Percentiles rank a stretch among this genome's conserved stretches.
Conservation (phyloP, 2,329 filamentous ascomycete genomes). For the Laburnicola sp. region DNA sequence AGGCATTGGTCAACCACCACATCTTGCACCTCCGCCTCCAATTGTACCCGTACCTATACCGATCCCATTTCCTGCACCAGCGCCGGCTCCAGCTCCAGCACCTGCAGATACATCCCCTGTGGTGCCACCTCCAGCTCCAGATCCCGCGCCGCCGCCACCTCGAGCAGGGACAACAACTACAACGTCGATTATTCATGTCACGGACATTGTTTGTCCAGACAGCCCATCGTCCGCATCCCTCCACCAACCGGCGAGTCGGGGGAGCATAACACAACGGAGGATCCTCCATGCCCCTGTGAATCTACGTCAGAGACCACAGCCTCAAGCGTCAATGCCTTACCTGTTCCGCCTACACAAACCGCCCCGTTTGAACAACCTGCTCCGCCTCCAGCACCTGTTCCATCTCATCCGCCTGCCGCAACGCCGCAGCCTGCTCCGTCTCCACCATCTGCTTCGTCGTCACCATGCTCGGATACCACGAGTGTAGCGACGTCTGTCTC, state of each 20-base stretch:
- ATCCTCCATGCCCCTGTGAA: slow-evolving; percentile 12
- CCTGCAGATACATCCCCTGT: no score
- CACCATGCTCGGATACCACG: neutral
- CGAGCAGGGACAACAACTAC: slow-evolving; percentile 8
- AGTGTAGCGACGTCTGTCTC: neutral
- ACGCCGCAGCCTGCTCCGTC: no score
- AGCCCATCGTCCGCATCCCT: neutral
- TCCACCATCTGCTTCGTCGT: neutral
- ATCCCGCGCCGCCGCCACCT: neutral
- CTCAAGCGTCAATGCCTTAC: neutral
- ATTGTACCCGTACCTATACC: neutral
- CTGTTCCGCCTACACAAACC: neutral
- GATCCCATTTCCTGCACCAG: neutral
- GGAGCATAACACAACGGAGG: slow-evolving; percentile 11
- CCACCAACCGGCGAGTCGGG: neutral
- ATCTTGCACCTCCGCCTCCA: slow-evolving; percentile 1
- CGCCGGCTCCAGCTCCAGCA: neutral
- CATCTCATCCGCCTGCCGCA: no score
- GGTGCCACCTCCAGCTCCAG: neutral
- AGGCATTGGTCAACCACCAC: neutral
- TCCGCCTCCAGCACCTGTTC: neutral
- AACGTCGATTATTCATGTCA: slow-evolving; percentile 18
- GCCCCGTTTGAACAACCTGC: neutral
- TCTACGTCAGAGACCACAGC: slow-evolving; percentile 1
- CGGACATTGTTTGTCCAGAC: slow-evolving; percentile 10